These are phyloP conservation scores for Cercospora janseana DNA, from an alignment of 2,329 filamentous ascomycete genomes.

Conservation along the genomic window DNA sequence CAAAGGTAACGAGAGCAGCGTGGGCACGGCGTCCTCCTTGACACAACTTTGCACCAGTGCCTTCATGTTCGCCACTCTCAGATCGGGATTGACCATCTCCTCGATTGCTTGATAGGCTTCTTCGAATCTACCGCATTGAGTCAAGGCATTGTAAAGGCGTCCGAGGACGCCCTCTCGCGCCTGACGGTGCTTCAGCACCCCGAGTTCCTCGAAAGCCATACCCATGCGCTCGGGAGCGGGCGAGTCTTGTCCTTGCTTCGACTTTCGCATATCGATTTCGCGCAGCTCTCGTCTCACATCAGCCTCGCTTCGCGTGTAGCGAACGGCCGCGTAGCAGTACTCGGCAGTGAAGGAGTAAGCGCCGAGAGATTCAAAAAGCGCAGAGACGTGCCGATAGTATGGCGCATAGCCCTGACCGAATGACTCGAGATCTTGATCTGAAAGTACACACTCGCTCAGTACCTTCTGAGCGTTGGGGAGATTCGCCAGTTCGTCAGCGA, in stretches of 20 bases:
- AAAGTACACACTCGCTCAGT: constrained; percentile 55
- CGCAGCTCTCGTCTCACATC: constrained; percentile 29
- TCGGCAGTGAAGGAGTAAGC: constrained; percentile 79
- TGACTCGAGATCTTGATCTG: constrained; percentile 68
- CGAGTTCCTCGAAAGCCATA: constrained; percentile 37
- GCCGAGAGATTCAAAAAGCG: constrained; percentile 74
- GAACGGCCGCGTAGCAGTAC: constrained; percentile 60
- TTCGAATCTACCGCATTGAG: constrained; percentile 76
- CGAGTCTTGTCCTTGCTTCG: constrained; percentile 26
- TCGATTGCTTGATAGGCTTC: constrained; percentile 77
- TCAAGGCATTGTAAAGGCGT: constrained; percentile 77
- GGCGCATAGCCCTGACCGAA: constrained; percentile 72
- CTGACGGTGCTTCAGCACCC: constrained; percentile 32
- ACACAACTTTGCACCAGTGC: constrained; percentile 56
- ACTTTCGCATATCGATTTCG: constrained; percentile 33
- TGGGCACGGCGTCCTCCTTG: constrained; percentile 31
- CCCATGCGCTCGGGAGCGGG: constrained; percentile 31
- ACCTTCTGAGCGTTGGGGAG: constrained; percentile 24
- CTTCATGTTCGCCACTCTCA: constrained; percentile 66
- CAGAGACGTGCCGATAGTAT: constrained; percentile 84
- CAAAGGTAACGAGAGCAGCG: constrained; percentile 72
- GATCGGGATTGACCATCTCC: constrained; percentile 66
- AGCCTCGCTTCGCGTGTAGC: constrained; percentile 26
- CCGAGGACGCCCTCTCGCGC: constrained; percentile 70
- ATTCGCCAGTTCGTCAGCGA: constrained; percentile 46